Evolutionary conservation across 2,329 filamentous ascomycete genomes (phyloP).

Genomic region (Capronia epimyces): DNA sequence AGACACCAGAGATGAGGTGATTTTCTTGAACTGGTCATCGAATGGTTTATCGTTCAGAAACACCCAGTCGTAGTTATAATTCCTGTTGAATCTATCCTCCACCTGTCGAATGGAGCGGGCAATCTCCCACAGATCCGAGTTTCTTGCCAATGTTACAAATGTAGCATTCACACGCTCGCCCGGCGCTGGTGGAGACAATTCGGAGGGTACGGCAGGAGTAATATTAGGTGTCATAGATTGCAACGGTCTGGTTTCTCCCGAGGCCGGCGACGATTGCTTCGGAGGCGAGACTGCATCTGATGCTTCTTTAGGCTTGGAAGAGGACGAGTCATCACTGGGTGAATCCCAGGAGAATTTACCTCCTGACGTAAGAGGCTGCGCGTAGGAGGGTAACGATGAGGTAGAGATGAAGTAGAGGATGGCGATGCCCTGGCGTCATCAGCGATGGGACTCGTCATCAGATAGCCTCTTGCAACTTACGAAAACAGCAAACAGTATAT

Average conservation of each 20-base stretch:
- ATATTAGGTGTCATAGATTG: constrained; percentile 19
- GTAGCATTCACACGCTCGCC: constrained; percentile 89
- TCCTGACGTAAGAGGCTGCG: constrained; percentile 26
- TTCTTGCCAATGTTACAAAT: constrained; percentile 91
- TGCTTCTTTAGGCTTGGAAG: constrained; percentile 2
- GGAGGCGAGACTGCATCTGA: constrained; percentile 15
- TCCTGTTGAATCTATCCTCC: constrained; percentile 95
- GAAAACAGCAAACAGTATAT: constrained; percentile 74
- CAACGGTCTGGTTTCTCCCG: constrained; percentile 30
- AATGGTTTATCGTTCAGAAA: constrained; percentile 97
- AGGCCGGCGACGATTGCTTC: constrained; percentile 5
- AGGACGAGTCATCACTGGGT: background rate
- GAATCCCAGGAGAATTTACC: constrained; percentile 23
- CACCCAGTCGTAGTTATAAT: constrained; percentile 98
- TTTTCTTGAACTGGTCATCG: constrained; percentile 84
- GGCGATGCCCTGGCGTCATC: constrained; percentile 51
- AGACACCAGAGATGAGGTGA: constrained; percentile 84
- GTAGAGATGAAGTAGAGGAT: constrained; percentile 78
- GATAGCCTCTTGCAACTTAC: constrained; percentile 51
- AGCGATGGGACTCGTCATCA: constrained; percentile 14
- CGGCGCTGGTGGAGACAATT: constrained; percentile 45
- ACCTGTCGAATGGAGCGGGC: constrained; percentile 91
- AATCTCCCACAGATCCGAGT: constrained; percentile 93
- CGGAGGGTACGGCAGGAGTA: constrained; percentile 5
- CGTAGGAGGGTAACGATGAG: constrained; percentile 43